Percentiles rank a stretch among this genome's conserved stretches.
These are phyloP conservation scores for Wickerhamomyces bisporus DNA, from an alignment of 805 yeast species.

Conservation along the genomic window DNA sequence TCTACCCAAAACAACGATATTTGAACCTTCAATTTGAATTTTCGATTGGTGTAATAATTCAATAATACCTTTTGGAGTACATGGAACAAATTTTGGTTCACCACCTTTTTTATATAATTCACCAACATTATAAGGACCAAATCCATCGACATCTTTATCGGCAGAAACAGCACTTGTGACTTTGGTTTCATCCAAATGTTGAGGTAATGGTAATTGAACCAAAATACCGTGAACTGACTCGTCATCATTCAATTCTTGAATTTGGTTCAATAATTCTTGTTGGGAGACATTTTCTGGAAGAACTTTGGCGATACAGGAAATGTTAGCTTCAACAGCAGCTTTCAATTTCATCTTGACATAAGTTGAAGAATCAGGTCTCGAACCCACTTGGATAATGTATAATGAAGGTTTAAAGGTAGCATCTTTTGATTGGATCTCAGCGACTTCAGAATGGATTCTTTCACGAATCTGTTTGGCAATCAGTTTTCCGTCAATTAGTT, in stretches of 20 bases:
- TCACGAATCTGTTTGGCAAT: constrained; percentile 50
- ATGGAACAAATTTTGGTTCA: constrained; percentile 76
- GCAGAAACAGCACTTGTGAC: constrained; percentile 79
- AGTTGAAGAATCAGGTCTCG: constrained; percentile 83
- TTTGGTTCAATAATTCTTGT: constrained; percentile 50
- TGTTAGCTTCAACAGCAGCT: constrained; percentile 82
- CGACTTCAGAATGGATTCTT: constrained; percentile 47
- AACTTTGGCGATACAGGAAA: constrained; percentile 59
- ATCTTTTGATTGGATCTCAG: constrained; percentile 33
- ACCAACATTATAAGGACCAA: constrained; percentile 83
- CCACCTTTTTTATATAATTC: constrained; percentile 88
- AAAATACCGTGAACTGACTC: constrained; percentile 78
- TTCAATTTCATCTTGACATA: constrained; percentile 89
- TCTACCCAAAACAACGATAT: constrained; percentile 89
- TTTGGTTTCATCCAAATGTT: constrained; percentile 67
- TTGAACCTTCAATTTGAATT: constrained; percentile 66
- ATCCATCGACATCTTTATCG: constrained; percentile 93
- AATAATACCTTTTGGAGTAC: constrained; percentile 94
- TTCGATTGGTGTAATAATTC: constrained; percentile 68
- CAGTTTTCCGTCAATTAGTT: constrained; percentile 55
- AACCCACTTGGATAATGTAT: constrained; percentile 86
- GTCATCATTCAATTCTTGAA: constrained; percentile 66
- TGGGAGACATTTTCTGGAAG: constrained; percentile 61
- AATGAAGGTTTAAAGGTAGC: constrained; percentile 67
- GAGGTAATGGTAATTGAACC: constrained; percentile 87